Base-by-base conservation (phyloP, 768 basidiomycete genomes). In the Termitomyces sp. region DNA sequence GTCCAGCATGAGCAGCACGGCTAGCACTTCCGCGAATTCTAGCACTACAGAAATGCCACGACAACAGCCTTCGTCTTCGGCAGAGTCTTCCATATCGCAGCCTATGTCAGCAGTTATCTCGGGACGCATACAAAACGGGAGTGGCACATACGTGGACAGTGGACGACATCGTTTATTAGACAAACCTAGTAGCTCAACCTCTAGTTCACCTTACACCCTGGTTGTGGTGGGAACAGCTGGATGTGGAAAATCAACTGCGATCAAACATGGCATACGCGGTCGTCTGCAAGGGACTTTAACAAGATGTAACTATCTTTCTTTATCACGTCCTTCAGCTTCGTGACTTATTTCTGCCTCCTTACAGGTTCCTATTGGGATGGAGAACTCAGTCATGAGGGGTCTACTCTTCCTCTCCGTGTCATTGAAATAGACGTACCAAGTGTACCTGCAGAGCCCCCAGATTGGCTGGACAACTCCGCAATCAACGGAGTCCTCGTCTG, bases 211-310 rank as follows among this genome's bases (percentile, higher is more conserved):
- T 51, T 72, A 90, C 53, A 85, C 87, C 9, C 77, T 98, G 35
- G 88, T 88, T 36, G 87, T 98, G 38, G 81, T 96, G 42, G 96
- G 96, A 15, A 81, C 85, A 13, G 73, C 81, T 42, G 83, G 87
- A 38, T 94, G 91, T 62, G 96, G 96, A 62, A 98, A 98, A 75
- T 89, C 92, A 1, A 84, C 86, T 3, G 81, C 93, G 54, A 91
- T 97, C 63, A 78, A 80, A 39, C 89, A 88, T 70, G 94, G 93
- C 12, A 78, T 94, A 58, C 86, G 84, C 64, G 78, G 81, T 66
- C 77, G 79, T 16, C 76, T 91, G 59, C 69, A 59, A 67, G 66
- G 40, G 62, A 65, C 74, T 42, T 77, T 80, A n/a, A 71, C 75
- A 54, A 73, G 70, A 58, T 83, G 82, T 83, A 73, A 61, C 73